Base-by-base conservation (phyloP, 345 rosid genomes). In the Syzygium aromaticum region DNA sequence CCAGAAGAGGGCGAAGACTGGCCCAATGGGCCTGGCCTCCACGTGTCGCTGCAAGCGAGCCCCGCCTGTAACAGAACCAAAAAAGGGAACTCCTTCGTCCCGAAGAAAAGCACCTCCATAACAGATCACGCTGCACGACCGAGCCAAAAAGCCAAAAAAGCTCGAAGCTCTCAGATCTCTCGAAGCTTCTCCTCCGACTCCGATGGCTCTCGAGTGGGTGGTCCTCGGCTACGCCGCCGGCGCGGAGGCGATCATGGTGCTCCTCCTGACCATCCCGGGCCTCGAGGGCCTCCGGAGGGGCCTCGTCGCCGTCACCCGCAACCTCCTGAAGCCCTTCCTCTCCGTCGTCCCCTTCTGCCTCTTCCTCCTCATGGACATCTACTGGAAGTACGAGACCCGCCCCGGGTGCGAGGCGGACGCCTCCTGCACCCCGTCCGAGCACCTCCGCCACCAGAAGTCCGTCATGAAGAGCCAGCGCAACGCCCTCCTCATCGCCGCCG, bases 121-220 rank as follows among this genome's bases (percentile, higher is more conserved):
- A 67, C 54, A 21, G 54, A 86, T 86, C 85, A 19, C 85, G 12
- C 28, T 25, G 23, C 84, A 14, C 25, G 13, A 23, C 12, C 46
- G 6, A 43, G 12, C 22, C 12, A n/a, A n/a, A n/a, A n/a, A n/a
- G n/a, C n/a, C n/a, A n/a, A n/a, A n/a, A n/a, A n/a, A n/a, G n/a
- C n/a, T n/a, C n/a, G 43, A 40, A 40, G 43, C 43, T 40, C 54
- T 53, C 86, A 6, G 63, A 51, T 53, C 86, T 57, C 43, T 15
- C 5, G 5, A 3, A 53, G n/a, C n/a, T 17, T 22, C 38, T 9
- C 63, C 40, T 8, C 27, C 85, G 1, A 3, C 15, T 43, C 46
- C 4, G 51, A 96, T 96, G 98, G 98, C 98, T 77, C 93, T 96
- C n/a, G 99, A 96, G 89, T 96, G 99, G 99, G 95, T 96, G 33